Percentiles rank a stretch among this genome's conserved stretches.
These are phyloP conservation scores for Myxozyma udenii DNA, from an alignment of 805 yeast genomes.

Conservation along the genomic window DNA sequence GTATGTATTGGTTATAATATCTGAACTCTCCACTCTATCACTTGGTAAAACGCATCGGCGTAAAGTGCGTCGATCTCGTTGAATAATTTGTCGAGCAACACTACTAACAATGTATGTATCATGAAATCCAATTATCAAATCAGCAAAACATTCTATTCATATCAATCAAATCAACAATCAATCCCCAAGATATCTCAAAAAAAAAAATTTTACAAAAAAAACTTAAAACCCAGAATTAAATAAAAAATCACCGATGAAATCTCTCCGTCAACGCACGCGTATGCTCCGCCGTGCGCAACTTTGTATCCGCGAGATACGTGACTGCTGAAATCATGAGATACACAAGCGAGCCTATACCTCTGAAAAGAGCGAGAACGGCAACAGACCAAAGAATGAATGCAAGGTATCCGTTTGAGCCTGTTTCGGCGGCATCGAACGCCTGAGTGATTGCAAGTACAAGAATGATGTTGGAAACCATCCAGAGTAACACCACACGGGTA, in stretches of 20 bases:
- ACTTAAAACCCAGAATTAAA: no score
- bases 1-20: no score
- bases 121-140: no score
- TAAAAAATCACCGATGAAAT: slow-evolving; percentile 4
- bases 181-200: no score
- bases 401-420: slow-evolving; percentile 21
- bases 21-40: no score
- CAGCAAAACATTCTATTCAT: no score
- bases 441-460: slow-evolving; percentile 68
- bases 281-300: slow-evolving; percentile 19
- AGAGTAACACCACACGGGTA: slow-evolving; percentile 79
- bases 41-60: no score
- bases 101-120: no score
- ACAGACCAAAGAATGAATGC: slow-evolving; percentile 84
- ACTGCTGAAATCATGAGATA: slow-evolving; percentile 52
- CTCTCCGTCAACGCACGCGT: slow-evolving; percentile 18
- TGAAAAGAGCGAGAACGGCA: slow-evolving; percentile 79
- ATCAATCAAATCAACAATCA: no score
- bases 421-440: slow-evolving; percentile 15
- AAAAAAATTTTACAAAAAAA: no score
- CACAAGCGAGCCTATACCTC: slow-evolving; percentile 77
- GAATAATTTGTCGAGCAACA: no score
- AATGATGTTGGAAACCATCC: slow-evolving; percentile 85
- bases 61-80: no score
- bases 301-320: slow-evolving; percentile 32